Base-by-base conservation (phyloP, 2,329 filamentous ascomycete genomes). In the Hymenotorrendiella dingleyae region DNA sequence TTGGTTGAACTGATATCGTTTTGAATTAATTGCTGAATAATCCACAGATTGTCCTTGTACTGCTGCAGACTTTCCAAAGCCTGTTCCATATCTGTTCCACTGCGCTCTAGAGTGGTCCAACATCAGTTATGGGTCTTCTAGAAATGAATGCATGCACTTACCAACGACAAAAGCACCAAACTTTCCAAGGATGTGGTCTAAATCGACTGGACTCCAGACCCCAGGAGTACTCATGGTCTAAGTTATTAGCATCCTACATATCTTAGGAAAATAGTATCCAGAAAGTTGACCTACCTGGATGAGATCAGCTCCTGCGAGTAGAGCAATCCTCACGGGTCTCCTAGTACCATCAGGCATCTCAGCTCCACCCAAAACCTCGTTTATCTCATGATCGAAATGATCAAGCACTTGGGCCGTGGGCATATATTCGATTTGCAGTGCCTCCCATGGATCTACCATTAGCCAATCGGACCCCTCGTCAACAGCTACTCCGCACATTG, bases 361-460 rank as follows among this genome's bases (percentile, higher is more conserved):
- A 22, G 93, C 78, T 6, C 90, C 90, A 28, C 84, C 82, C 22
- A 82, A 70, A 33, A 87, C 76, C 19, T 78, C 75, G 62, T 96
- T 95, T 61, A 96, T 86, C 63, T 96, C 88, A 60, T 91, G 69
- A 53, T 94, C 82, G 56, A 96, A 93, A 65, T 96, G 91, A 59
- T 94, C 88, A 36, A 96, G 72, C 29, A 95, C 90, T 55, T 84
- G 78, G 28, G 90, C 91, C 1, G 91, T 97, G 12, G 89, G 88
- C 49, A 88, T 82, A 62, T 95, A 97, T 53, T 85, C 75, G 58
- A 82, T 78, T 66, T 94, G 81, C 56, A 84, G 71, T n/a, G 87
- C 85, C 70, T 95, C 90, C 83, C 86, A 94, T 0, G 85, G 80
- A 61, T 94, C 88, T 34, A 93, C 86, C 80, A 88, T 88, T 47